Base-by-base conservation (phyloP, 2,329 filamentous ascomycete species). In the Sporothrix brunneoviolacea region DNA sequence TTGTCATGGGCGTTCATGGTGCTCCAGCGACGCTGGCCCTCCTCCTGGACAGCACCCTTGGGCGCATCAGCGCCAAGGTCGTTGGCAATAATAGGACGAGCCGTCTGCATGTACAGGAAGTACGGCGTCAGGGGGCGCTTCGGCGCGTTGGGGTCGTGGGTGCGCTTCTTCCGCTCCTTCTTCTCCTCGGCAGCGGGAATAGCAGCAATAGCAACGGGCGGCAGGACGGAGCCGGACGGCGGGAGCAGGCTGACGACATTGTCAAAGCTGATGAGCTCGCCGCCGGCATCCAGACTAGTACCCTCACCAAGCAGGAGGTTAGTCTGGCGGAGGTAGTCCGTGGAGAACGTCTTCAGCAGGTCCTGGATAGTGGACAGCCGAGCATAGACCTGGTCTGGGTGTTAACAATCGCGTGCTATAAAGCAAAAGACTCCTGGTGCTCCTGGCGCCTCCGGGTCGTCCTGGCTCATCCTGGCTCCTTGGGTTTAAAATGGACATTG, bases 81-180 rank as follows among this genome's bases (percentile, higher is more conserved):
- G 30, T 75, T 76, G 51, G 87, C 84, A 59, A 97, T 93, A 64
- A 88, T 84, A 46, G 83, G 79, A 44, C 93, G 86, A 57, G 89
- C 89, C 57, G 86, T 84, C 67, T 94, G 86, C 76, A 95, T 89
- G 74, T 90, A 97, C 54, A 96, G 74, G 75, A 97, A 95, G 74
- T 94, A 96, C 3, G 91, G 90, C 6, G 91, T 97, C 63, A 96
- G 70, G 8, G 91, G 91, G 45, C 91, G 83, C 80, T 96, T 97
- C 54, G 91, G 91, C 7, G 91, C 91, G 67, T 95, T 95, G 59
- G 91, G 91, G 66, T 97, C 91, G 63, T 87, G 83, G 37, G 82
- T 83, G 55, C 84, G 81, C 76, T 91, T 91, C 78, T 93, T 91
- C 68, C 87, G 84, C 77, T 93, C 90, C 77, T 90, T 90, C 78